A percentile compares a stretch with the other conserved stretches of the same genome.
phyloP scores from a whole-genome alignment of 1,284 basidiomycete genomes.

The Grifola frondosa region DNA sequence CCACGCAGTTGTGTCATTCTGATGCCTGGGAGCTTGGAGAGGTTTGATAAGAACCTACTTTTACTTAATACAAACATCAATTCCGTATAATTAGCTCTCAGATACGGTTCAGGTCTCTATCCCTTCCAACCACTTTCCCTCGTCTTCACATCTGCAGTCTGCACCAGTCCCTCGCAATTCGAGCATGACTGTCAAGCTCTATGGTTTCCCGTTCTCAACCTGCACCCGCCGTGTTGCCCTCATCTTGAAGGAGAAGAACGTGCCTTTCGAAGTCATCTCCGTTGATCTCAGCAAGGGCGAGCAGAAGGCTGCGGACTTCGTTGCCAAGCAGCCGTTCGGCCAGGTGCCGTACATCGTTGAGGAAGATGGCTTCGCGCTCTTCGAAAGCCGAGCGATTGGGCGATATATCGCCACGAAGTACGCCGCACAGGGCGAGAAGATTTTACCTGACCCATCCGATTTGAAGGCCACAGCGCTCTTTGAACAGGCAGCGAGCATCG shows the following conservation, averaged over 20 bases:
- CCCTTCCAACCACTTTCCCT: too few relatives aligned
- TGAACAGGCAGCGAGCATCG: constrained; percentile 57
- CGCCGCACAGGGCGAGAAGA: constrained; percentile 33
- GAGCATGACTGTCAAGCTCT: constrained; percentile 57
- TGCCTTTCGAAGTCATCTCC: constrained; percentile 47
- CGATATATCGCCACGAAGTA: constrained; percentile 51
- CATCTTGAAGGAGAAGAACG: constrained; percentile 49
- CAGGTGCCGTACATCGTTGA: constrained; percentile 64
- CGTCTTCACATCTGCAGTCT: too few relatives aligned
- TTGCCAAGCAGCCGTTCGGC: constrained; percentile 60
- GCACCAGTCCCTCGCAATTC: too few relatives aligned
- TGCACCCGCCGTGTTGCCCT: constrained; percentile 47
- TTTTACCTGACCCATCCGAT: constrained; percentile 32
- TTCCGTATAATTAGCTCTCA: too few relatives aligned
- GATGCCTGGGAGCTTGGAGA: too few relatives aligned
- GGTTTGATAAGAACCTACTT: too few relatives aligned
- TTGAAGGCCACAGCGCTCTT: constrained; percentile 43
- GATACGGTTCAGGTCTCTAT: too few relatives aligned
- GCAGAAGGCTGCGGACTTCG: constrained; percentile 47
- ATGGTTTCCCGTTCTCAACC: constrained; percentile 42
- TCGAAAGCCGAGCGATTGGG: constrained; percentile 53
- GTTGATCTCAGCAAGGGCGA: constrained; percentile 45
- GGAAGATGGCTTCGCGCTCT: constrained; percentile 47
- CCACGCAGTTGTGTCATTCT: too few relatives aligned
- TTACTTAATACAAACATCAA: too few relatives aligned